Percentiles rank a stretch among this genome's conserved stretches.
Evolutionary conservation across 495 filamentous ascomycete species (phyloP).

Genomic region (Penicillium mononematosum): DNA sequence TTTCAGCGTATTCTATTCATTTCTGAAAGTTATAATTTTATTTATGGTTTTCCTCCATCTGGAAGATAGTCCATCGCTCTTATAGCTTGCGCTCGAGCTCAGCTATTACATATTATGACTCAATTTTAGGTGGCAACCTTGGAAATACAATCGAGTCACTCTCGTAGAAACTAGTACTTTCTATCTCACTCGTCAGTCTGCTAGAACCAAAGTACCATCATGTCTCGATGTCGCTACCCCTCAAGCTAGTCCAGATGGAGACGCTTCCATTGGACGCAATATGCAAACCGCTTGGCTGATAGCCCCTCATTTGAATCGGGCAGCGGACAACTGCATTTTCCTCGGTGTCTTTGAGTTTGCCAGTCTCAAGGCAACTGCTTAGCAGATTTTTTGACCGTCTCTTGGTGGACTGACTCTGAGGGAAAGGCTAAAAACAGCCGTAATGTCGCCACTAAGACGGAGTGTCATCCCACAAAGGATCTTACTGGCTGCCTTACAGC

Average conservation of each 20-base stretch:
- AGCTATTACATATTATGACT: constrained; percentile 1
- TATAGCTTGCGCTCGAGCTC: constrained; percentile 1
- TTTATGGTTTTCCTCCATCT: neutral
- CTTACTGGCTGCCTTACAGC: constrained; percentile 12
- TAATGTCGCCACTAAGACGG: constrained; percentile 6
- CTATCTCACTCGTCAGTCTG: neutral
- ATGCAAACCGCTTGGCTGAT: constrained; percentile 18
- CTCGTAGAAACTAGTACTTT: constrained; percentile 6
- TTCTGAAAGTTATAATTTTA: neutral
- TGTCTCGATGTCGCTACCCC: constrained; percentile 22
- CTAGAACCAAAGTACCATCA: constrained; percentile 1
- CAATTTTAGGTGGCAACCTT: neutral
- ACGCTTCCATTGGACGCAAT: constrained; percentile 16
- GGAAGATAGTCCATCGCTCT: neutral
- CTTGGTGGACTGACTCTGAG: constrained; percentile 3
- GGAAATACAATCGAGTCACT: constrained; percentile 1
- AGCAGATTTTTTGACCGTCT: neutral
- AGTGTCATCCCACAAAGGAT: neutral
- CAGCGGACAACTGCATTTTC: constrained; percentile 24
- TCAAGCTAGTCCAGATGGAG: constrained; percentile 34
- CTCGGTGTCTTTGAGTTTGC: constrained; percentile 11
- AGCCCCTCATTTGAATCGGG: constrained; percentile 19
- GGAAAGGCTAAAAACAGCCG: neutral
- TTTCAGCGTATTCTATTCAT: constrained; percentile 12
- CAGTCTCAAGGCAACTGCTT: constrained; percentile 1